A percentile compares a stretch with the other conserved stretches of the same genome.
Evolutionary conservation across 140 eudicot genomes (phyloP).

Genomic region (Bidens hawaiensis): DNA sequence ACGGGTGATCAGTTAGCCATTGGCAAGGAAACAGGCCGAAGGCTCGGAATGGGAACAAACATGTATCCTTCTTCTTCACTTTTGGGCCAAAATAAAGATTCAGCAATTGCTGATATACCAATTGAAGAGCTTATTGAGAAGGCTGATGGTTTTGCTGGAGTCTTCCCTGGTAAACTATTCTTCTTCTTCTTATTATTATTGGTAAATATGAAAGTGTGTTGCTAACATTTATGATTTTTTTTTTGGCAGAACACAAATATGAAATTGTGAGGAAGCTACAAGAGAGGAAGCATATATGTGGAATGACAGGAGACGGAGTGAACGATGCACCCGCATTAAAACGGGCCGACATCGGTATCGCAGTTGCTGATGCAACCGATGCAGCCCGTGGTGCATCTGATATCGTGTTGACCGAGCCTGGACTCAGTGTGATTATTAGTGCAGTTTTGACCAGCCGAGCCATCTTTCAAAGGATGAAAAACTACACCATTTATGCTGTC

Average conservation of each 20-base stretch:
- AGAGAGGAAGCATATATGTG: constrained; percentile 78
- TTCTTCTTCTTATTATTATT: not conserved
- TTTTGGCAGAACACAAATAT: constrained; percentile 85
- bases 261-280: constrained; percentile 90
- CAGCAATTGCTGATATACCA: constrained; percentile 55
- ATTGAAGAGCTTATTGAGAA: no score
- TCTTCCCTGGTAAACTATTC: constrained; percentile 67
- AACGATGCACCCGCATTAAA: constrained; percentile 93
- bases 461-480: no score
- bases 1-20: no score
- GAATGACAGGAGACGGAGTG: constrained; percentile 98
- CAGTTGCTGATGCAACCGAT: no score
- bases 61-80: no score
- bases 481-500: constrained; percentile 94
- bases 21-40: no score
- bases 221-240: no score
- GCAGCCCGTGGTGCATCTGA: no score
- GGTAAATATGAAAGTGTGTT: not conserved
- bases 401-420: constrained; percentile 87
- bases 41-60: no score
- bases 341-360: constrained; percentile 87
- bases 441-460: constrained; percentile 91
- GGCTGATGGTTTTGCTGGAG: constrained; percentile 98
- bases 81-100: constrained; percentile 76
- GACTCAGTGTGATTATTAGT: constrained; percentile 78